Evolutionary conservation across 768 basidiomycete genomes (phyloP).

Genomic region (Macrolepiota fuliginosa): DNA sequence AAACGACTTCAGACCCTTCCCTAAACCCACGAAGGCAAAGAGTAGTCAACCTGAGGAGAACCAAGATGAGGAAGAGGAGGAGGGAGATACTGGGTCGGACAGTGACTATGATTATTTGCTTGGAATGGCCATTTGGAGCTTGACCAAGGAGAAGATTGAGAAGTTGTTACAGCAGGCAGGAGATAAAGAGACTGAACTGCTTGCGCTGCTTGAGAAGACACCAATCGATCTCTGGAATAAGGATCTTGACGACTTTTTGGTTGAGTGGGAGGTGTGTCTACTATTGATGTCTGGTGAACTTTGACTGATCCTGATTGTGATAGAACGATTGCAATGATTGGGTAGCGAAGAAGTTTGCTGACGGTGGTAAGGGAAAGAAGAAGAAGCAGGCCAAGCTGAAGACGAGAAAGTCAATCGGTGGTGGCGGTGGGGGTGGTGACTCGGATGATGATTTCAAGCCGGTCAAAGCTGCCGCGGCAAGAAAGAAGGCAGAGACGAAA

Average conservation of each 20-base stretch:
- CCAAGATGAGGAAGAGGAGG: slow-evolving; percentile 48
- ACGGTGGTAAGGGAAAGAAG: slow-evolving; percentile 43
- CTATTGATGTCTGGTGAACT: neutral
- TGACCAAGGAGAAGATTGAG: slow-evolving; percentile 95
- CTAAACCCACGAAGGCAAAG: slow-evolving; percentile 70
- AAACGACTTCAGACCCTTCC: slow-evolving; percentile 88
- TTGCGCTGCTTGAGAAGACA: slow-evolving; percentile 70
- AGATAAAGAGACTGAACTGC: slow-evolving; percentile 80
- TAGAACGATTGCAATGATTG: slow-evolving; percentile 46
- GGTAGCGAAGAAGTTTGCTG: slow-evolving; percentile 37
- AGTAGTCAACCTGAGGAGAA: slow-evolving; percentile 49
- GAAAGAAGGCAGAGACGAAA: slow-evolving; percentile 34
- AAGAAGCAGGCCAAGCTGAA: slow-evolving; percentile 44
- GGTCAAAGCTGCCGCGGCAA: slow-evolving; percentile 36
- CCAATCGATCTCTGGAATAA: slow-evolving; percentile 87
- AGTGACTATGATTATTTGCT: slow-evolving; percentile 92
- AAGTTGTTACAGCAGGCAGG: slow-evolving; percentile 77
- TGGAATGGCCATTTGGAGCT: slow-evolving; percentile 92
- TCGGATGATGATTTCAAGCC: slow-evolving; percentile 49
- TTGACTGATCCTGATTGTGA: slow-evolving; percentile 16
- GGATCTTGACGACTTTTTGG: slow-evolving; percentile 82
- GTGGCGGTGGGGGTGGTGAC: slow-evolving; percentile 21
- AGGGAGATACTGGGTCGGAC: slow-evolving; percentile 33
- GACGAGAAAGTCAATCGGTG: slow-evolving; percentile 48
- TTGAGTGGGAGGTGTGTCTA: slow-evolving; percentile 76